Conservation (phyloP, 2,329 filamentous ascomycete species). For the Fulvia fulva region DNA sequence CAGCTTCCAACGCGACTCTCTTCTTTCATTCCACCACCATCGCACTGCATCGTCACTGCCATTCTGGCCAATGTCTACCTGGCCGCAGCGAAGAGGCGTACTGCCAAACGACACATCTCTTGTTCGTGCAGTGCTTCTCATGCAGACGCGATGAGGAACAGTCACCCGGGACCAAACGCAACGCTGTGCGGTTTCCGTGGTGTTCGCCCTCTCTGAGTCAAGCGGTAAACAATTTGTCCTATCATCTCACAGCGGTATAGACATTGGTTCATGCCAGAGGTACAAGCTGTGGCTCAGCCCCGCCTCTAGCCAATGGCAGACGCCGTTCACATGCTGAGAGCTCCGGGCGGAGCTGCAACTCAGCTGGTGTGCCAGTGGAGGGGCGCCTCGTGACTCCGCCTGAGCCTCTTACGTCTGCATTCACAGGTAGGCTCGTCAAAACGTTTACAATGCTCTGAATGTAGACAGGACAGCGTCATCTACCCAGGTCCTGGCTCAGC, state of each 20-base stretch:
- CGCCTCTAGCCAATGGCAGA: conserved; percentile 8
- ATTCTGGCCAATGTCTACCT: too few species aligned
- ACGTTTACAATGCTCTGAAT: not conserved
- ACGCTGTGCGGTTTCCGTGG: not conserved
- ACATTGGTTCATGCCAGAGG: not conserved
- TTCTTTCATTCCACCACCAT: too few species aligned
- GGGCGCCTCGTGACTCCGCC: conserved; percentile 10
- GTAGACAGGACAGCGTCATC: not conserved
- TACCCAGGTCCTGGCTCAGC: not conserved
- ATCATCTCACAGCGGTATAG: not conserved
- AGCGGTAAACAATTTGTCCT: not conserved
- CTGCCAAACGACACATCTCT: not conserved
- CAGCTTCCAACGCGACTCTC: too few species aligned
- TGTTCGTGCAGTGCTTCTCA: not conserved
- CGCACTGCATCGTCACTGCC: too few species aligned
- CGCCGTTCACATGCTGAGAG: conserved; percentile 2
- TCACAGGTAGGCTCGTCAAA: not conserved
- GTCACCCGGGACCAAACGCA: not conserved
- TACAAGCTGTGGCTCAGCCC: conserved; percentile 12
- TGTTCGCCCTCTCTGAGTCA: not conserved
- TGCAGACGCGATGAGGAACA: not conserved
- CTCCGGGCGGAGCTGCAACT: conserved; percentile 2
- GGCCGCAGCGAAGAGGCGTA: not conserved
- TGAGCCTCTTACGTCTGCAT: not conserved
- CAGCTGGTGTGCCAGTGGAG: conserved; percentile 6